These are phyloP conservation scores for Hordeum vulgare DNA, from an alignment of 176 grass and related monocot genomes.

Conservation along the genomic window MorexV3_pseudomolecules_assembly NC_058518.1:267799889-267800388, in stretches of 20 bases:
- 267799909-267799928: conserved; percentile 93
- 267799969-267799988: conserved; percentile 8
- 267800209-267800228: conserved; percentile 94
- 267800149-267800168: conserved; percentile 90
- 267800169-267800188: conserved; percentile 66
- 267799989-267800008: background rate
- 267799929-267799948: conserved; percentile 89
- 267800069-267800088: conserved; percentile 84
- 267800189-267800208: conserved; percentile 92
- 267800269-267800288: conserved; percentile 86
- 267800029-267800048: conserved; percentile 1
- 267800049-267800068: conserved; percentile 69
- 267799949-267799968: conserved; percentile 77
- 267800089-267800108: conserved; percentile 85
- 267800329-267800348: conserved; percentile 58
- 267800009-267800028: background rate
- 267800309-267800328: conserved; percentile 88
- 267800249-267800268: conserved; percentile 82
- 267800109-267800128: conserved; percentile 90
- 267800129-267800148: conserved; percentile 80
- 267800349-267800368: background rate
- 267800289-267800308: conserved; percentile 85
- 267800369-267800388: conserved; percentile 14
- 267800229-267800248: conserved; percentile 98
- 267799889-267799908: conserved; percentile 92